phyloP scores from a whole-genome alignment of 345 rosid species.

The Syzygium aromaticum region DNA sequence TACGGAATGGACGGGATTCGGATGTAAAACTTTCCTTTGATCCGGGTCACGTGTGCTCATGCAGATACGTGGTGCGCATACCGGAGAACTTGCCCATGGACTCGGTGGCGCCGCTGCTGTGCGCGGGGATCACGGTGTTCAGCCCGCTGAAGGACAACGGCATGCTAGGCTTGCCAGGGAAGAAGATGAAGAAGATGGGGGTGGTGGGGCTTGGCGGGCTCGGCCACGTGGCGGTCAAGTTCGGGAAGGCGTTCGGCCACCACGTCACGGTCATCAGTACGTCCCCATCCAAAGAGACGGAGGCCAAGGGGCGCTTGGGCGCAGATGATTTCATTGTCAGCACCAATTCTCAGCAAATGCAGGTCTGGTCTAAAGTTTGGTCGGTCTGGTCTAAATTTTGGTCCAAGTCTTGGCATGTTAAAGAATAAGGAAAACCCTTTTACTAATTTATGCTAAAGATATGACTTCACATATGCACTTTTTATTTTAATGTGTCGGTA shows the following conservation, averaged over 20 bases:
- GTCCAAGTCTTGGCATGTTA: not conserved
- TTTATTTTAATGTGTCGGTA: too few relatives aligned
- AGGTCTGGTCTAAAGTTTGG: slow-evolving; percentile 12
- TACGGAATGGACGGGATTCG: not conserved
- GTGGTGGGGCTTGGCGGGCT: slow-evolving; percentile 47
- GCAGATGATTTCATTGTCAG: slow-evolving; percentile 49
- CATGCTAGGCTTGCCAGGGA: slow-evolving; percentile 18
- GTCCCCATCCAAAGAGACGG: slow-evolving; percentile 43
- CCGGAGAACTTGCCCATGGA: slow-evolving; percentile 57
- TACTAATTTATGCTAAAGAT: not conserved
- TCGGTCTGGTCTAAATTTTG: not conserved
- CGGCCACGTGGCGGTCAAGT: slow-evolving; percentile 48
- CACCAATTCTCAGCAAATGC: slow-evolving; percentile 30
- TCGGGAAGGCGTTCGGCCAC: slow-evolving; percentile 50
- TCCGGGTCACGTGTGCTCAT: not conserved
- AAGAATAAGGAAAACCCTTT: not conserved
- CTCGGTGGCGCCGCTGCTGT: slow-evolving; percentile 45
- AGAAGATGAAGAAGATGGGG: slow-evolving; percentile 42
- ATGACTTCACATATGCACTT: too few relatives aligned
- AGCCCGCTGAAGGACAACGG: slow-evolving; percentile 39
- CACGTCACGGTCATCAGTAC: slow-evolving; percentile 57
- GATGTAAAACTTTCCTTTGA: not conserved
- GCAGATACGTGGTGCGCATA: slow-evolving; percentile 40
- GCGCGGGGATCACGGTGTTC: slow-evolving; percentile 53
- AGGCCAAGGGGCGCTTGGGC: slow-evolving; percentile 40